Conservation (phyloP, 148 eudicot species). For the Cornus suecica region DNA sequence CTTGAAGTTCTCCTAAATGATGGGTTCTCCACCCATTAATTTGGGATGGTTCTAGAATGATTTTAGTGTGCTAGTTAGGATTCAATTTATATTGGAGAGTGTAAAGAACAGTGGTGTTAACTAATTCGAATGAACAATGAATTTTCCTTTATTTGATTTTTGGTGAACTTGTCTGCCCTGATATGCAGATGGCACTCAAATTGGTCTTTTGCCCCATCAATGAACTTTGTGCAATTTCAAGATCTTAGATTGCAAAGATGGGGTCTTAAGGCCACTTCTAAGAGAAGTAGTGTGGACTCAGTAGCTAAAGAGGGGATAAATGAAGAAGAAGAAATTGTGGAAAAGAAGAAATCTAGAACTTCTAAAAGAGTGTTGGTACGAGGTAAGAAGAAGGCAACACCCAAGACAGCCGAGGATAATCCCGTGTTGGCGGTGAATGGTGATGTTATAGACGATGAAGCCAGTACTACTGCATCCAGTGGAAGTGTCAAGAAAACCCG, state of each 20-base stretch:
- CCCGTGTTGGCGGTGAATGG: constrained; percentile 16
- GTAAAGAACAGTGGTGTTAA: not conserved
- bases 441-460: constrained; percentile 23
- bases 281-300: constrained; percentile 22
- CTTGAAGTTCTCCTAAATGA: no score
- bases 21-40: constrained; percentile 27
- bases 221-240: constrained; percentile 38
- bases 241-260: constrained; percentile 33
- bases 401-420: constrained; percentile 24
- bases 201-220: constrained; percentile 24
- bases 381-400: constrained; percentile 37
- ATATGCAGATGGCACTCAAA: constrained; percentile 52
- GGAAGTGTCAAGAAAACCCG: constrained; percentile 39
- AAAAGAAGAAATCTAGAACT: constrained; percentile 30
- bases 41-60: constrained; percentile 42
- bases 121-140: not conserved
- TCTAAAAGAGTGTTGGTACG: constrained; percentile 30
- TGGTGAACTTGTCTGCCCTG: not conserved
- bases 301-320: constrained; percentile 22
- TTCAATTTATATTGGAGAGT: not conserved
- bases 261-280: constrained; percentile 40
- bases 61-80: not conserved
- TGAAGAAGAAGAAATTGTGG: constrained; percentile 27
- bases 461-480: constrained; percentile 16
- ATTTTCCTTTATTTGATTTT: not conserved